Evolutionary conservation across 768 basidiomycete species (phyloP), one percentile per base, ranked within the genome.

Genomic region (Naematelia aurantialba): DNA sequence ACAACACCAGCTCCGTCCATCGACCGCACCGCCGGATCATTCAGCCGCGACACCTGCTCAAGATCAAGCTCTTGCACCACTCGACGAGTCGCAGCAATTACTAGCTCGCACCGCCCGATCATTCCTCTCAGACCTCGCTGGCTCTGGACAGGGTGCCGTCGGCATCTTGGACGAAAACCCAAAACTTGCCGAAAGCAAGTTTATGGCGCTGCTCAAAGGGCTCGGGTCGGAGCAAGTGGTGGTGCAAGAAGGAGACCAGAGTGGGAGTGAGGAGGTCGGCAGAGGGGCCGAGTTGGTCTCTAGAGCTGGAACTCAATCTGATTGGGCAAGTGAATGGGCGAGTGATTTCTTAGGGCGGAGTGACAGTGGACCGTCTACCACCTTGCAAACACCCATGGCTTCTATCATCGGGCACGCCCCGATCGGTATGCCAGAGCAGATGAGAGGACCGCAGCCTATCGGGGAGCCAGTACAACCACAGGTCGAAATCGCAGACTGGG

Each of bases 271-370:
- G 11, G 46, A 62, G 31, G 54, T 67, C 2, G 65, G 67, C 13
- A 53, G 49, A 52, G 67, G 67, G 34, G 65, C 65, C 2, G 63
- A 52, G 55, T 69, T 42, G 21, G 54, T 61, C 8, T 47, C 34
- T 19, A 39, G 29, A 21, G 17, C 30, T 10, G 19, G 4, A 13
- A 46, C 19, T 14, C 39, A 25, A 5, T 12, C 48, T 17, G 51
- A 61, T 47, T 71, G 69, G 69, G 62, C 67, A 4, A 31, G 51
- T 17, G 51, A 61, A 42, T 71, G 69, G 69, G 62, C 67, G 4
- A 31, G 51, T 11, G 63, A 59, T 14, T 68, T 67, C 52, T 24
- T 45, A 55, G 58, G 34, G 24, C 10, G 10, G 46, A 10, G 11
- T 10, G 27, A 29, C 8, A 47, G 19, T 47, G 46, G 19, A 47